Conservation (phyloP, 2,329 filamentous ascomycete species). For the Sordariomycetes sp. region DNA sequence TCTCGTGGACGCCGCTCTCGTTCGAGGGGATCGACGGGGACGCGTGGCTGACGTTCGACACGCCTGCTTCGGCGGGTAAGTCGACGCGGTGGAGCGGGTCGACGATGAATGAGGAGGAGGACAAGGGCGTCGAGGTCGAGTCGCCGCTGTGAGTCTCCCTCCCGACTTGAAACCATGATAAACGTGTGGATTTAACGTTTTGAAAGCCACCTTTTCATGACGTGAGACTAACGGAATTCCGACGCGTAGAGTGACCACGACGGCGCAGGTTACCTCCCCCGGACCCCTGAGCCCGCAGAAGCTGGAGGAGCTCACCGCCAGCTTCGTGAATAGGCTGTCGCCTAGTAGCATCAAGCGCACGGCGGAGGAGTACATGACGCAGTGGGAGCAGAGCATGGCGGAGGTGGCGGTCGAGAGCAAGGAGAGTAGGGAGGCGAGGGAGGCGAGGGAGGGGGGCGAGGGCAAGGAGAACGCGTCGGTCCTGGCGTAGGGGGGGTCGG, state of each 20-base stretch:
- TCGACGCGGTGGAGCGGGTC: slow-evolving; percentile 52
- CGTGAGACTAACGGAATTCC: slow-evolving; percentile 7
- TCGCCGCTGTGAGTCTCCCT: slow-evolving; percentile 30
- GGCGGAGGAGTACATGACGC: slow-evolving; percentile 75
- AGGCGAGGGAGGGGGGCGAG: neutral
- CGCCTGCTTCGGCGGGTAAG: slow-evolving; percentile 33
- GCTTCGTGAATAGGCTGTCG: slow-evolving; percentile 56
- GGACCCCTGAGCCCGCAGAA: slow-evolving; percentile 21
- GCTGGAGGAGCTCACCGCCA: slow-evolving; percentile 49
- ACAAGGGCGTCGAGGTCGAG: slow-evolving; percentile 30
- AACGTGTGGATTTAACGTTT: slow-evolving; percentile 1
- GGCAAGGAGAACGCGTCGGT: slow-evolving; percentile 3
- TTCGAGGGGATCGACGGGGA: slow-evolving; percentile 45
- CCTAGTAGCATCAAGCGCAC: slow-evolving; percentile 70
- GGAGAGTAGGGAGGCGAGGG: neutral
- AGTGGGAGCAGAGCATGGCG: slow-evolving; percentile 76
- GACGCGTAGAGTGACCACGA: slow-evolving; percentile 16
- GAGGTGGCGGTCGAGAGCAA: slow-evolving; percentile 23
- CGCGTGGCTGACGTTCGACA: slow-evolving; percentile 55
- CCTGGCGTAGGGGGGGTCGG: neutral
- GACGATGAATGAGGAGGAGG: slow-evolving; percentile 30
- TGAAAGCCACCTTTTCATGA: slow-evolving; percentile 7
- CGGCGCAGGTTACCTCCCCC: slow-evolving; percentile 10
- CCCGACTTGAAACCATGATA: slow-evolving; percentile 4
- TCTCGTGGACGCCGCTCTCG: slow-evolving; percentile 45